Conservation (phyloP, 1,284 basidiomycete species). For the Volvariella surrecta region DNA sequence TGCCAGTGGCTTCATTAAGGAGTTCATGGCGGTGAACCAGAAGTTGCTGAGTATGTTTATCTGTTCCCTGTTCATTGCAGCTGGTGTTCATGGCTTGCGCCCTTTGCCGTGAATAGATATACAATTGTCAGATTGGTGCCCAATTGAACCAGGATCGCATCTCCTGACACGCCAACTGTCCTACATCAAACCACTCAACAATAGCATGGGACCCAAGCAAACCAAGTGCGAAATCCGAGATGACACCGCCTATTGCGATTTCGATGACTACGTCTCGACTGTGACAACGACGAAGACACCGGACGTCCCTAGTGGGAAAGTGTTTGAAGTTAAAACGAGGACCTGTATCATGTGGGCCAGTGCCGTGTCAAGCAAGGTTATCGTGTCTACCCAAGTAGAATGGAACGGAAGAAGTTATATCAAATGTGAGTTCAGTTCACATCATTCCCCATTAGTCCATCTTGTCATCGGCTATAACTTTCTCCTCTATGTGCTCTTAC, state of each 20-base stretch:
- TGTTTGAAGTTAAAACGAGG: conserved; percentile 89
- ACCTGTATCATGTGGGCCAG: conserved; percentile 96
- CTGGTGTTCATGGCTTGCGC: conserved; percentile 3
- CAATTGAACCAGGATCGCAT: conserved; percentile 52
- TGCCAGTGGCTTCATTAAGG: conserved; percentile 91
- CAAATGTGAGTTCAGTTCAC: conserved; percentile 53
- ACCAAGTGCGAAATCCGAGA: conserved; percentile 93
- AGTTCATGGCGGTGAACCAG: conserved; percentile 85
- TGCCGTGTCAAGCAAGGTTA: conserved; percentile 63
- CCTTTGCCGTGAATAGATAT: conserved; percentile 69
- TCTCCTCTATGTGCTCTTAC: not conserved
- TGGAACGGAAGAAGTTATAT: conserved; percentile 97
- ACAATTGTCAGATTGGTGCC: conserved; percentile 88
- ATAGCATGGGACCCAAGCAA: conserved; percentile 85
- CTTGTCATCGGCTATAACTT: conserved; percentile 1
- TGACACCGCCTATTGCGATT: conserved; percentile 76
- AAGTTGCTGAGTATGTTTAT: conserved; percentile 71
- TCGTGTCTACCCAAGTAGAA: conserved; percentile 90
- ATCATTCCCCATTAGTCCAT: too few relatives aligned
- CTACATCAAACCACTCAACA: conserved; percentile 92
- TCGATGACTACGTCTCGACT: conserved; percentile 77
- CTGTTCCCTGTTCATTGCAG: conserved; percentile 4
- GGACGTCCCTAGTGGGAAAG: conserved; percentile 89
- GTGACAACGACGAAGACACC: conserved; percentile 90
- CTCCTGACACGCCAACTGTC: conserved; percentile 82